Conservation (phyloP, 495 filamentous ascomycete genomes). For the Zalerion maritima region DNA sequence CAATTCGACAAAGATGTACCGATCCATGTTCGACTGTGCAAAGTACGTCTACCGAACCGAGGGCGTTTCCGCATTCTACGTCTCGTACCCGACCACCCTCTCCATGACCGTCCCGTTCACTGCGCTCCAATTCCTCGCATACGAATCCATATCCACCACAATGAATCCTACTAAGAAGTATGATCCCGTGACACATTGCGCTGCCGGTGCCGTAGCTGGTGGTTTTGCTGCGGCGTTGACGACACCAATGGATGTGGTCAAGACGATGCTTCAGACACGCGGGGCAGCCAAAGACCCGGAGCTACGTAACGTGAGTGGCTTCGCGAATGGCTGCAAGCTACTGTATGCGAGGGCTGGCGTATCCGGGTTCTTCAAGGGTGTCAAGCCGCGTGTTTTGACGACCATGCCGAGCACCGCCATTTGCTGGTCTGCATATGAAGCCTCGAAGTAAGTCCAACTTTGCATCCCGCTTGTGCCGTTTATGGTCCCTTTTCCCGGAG, state of each 20-base stretch:
- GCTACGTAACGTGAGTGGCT: conserved; percentile 69
- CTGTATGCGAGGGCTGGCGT: conserved; percentile 75
- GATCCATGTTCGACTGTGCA: conserved; percentile 71
- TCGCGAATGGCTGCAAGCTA: conserved; percentile 66
- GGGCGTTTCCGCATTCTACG: conserved; percentile 85
- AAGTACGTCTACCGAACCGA: conserved; percentile 73
- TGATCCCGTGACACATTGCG: conserved; percentile 83
- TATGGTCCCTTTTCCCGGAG: not conserved
- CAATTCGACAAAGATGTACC: conserved; percentile 71
- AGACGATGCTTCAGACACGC: conserved; percentile 89
- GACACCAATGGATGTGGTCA: conserved; percentile 93
- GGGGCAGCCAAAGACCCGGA: conserved; percentile 69
- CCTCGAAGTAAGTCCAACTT: conserved; percentile 34
- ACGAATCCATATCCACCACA: conserved; percentile 87
- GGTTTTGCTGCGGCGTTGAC: conserved; percentile 87
- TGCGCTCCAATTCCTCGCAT: conserved; percentile 88
- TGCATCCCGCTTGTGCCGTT: not conserved
- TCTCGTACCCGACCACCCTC: conserved; percentile 94
- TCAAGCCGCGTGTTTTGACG: conserved; percentile 81
- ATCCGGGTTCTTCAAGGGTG: conserved; percentile 79
- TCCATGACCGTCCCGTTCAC: conserved; percentile 99
- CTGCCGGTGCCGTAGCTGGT: conserved; percentile 81
- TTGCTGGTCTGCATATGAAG: conserved; percentile 72
- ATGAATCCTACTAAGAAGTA: conserved; percentile 78
- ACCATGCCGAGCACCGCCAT: conserved; percentile 98